These are phyloP conservation scores for Dactylellina sp. DNA, from an alignment of 2,329 filamentous ascomycete species.

Conservation along the genomic window DNA sequence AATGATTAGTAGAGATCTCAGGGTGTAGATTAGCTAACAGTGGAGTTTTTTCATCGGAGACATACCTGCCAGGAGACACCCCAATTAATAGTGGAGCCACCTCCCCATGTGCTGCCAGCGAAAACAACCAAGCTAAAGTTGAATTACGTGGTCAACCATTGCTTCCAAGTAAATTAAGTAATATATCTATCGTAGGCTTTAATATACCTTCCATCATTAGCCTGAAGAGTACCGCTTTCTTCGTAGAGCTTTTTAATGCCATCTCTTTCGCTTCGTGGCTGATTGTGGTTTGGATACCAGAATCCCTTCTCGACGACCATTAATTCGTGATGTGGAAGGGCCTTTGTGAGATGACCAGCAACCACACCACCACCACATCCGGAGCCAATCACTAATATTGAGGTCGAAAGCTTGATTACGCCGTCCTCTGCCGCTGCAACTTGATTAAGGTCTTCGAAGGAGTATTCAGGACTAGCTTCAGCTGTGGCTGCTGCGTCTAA, in stretches of 20 bases:
- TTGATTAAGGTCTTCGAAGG: constrained; percentile 64
- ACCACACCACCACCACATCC: constrained; percentile 86
- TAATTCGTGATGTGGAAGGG: constrained; percentile 65
- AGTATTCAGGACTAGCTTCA: constrained; percentile 61
- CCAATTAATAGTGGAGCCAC: constrained; percentile 91
- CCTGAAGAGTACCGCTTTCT: constrained; percentile 33
- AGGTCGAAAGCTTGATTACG: constrained; percentile 71
- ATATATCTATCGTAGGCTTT: no score
- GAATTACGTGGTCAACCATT: constrained; percentile 62
- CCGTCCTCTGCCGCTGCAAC: constrained; percentile 63
- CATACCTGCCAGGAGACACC: constrained; percentile 69
- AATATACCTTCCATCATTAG: constrained; percentile 49
- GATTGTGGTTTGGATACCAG: constrained; percentile 65
- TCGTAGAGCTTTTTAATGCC: constrained; percentile 43
- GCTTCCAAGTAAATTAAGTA: constrained; percentile 3
- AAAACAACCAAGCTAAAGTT: constrained; percentile 69
- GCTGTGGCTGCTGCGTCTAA: constrained; percentile 64
- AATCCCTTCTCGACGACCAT: constrained; percentile 83
- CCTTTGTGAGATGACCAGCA: constrained; percentile 83
- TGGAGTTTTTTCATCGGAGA: background rate
- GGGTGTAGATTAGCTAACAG: background rate
- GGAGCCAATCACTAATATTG: constrained; percentile 86
- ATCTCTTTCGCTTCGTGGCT: constrained; percentile 43
- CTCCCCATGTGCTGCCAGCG: constrained; percentile 81
- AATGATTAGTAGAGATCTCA: background rate